These are phyloP conservation scores for Wickerhamomyces chambardii DNA, from an alignment of 805 yeast genomes.

Conservation along the genomic window DNA sequence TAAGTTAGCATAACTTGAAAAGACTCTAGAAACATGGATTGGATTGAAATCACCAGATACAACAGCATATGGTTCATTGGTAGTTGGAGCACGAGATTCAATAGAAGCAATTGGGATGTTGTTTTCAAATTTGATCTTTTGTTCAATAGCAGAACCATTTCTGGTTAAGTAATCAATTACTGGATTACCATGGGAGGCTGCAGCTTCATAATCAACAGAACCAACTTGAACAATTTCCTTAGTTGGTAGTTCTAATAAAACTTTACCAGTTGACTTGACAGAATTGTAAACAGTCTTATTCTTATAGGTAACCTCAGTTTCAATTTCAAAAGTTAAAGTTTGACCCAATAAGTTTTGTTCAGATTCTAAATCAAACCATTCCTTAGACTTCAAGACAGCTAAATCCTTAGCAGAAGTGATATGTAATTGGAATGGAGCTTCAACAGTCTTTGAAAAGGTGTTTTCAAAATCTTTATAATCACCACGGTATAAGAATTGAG, in stretches of 20 bases:
- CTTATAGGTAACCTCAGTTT: slow-evolving; percentile 77
- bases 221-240: slow-evolving; percentile 84
- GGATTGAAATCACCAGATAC: slow-evolving; percentile 99
- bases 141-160: slow-evolving; percentile 90
- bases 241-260: slow-evolving; percentile 82
- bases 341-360: slow-evolving; percentile 66
- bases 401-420: slow-evolving; percentile 77
- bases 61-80: slow-evolving; percentile 93
- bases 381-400: slow-evolving; percentile 90
- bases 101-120: slow-evolving; percentile 72
- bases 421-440: slow-evolving; percentile 77
- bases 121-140: slow-evolving; percentile 84
- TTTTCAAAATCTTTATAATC: slow-evolving; percentile 78
- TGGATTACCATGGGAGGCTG: slow-evolving; percentile 93
- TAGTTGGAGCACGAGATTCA: slow-evolving; percentile 74
- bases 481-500: slow-evolving; percentile 97
- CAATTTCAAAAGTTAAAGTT: slow-evolving; percentile 81
- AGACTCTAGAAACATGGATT: slow-evolving; percentile 92
- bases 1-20: slow-evolving; percentile 84
- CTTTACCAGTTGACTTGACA: slow-evolving; percentile 79
- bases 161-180: slow-evolving; percentile 89
- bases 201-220: slow-evolving; percentile 79
- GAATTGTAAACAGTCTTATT: slow-evolving; percentile 66
- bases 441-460: slow-evolving; percentile 83
- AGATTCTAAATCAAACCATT: slow-evolving; percentile 89